A percentile compares a stretch with the other conserved stretches of the same genome.
phyloP scores from a whole-genome alignment of 2,329 filamentous ascomycete species.

The Basipetospora chlamydospora region DNA sequence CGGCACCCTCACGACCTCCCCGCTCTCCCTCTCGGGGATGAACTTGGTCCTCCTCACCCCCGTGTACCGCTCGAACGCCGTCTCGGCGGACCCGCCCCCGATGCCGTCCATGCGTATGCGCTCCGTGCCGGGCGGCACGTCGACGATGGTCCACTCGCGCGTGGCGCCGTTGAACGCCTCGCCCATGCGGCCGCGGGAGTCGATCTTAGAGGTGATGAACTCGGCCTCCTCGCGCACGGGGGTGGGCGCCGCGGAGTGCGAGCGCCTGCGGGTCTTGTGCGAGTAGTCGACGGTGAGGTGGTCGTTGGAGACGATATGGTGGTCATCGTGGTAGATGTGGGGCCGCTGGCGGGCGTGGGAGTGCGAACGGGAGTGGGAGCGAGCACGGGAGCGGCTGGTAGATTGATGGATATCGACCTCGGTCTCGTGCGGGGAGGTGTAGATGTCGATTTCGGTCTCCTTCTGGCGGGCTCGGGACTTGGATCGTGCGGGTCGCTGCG shows the following conservation, averaged over 20 bases:
- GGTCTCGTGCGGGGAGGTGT: constrained; percentile 36
- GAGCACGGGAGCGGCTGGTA: constrained; percentile 14
- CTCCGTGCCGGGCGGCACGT: constrained; percentile 72
- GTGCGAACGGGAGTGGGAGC: constrained; percentile 22
- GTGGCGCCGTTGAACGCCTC: constrained; percentile 64
- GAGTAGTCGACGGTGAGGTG: constrained; percentile 30
- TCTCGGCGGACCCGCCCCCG: constrained; percentile 60
- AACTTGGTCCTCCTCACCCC: constrained; percentile 64
- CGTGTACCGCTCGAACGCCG: constrained; percentile 67
- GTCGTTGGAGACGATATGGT: constrained; percentile 46
- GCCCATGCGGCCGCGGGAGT: constrained; percentile 49
- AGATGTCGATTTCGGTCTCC: constrained; percentile 49
- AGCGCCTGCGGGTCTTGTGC: constrained; percentile 29
- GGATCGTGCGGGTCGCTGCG: constrained; percentile 31
- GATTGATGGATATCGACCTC: constrained; percentile 40
- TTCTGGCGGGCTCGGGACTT: constrained; percentile 29
- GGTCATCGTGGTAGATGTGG: constrained; percentile 36
- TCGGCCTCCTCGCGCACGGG: constrained; percentile 45
- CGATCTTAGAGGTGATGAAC: constrained; percentile 41
- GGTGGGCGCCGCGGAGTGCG: constrained; percentile 34
- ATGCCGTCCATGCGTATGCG: constrained; percentile 69
- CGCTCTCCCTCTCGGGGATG: constrained; percentile 46
- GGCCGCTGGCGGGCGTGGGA: constrained; percentile 17
- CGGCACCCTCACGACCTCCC: constrained; percentile 7
- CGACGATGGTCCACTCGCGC: constrained; percentile 66